These are phyloP conservation scores for Zygosaccharomyces gambellarensis DNA, from an alignment of 805 yeast species.

Conservation along the genomic window DNA sequence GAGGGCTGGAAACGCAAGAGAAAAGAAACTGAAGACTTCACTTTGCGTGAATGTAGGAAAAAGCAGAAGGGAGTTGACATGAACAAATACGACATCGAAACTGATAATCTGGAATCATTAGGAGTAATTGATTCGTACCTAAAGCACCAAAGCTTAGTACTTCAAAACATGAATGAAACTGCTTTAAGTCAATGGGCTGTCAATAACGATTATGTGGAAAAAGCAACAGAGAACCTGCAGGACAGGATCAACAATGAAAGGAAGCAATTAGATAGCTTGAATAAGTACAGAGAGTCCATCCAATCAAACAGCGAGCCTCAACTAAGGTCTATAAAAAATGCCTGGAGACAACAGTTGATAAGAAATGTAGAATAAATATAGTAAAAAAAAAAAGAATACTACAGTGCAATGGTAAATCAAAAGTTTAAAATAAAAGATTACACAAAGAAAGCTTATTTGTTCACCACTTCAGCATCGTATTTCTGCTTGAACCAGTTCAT, in stretches of 20 bases:
- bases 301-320: conserved; percentile 44
- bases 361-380: conserved; percentile 14
- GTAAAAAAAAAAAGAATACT: conserved; percentile 5
- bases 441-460: conserved; percentile 47
- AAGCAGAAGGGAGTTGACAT: conserved; percentile 32
- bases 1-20: conserved; percentile 5
- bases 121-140: conserved; percentile 28
- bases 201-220: conserved; percentile 34
- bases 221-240: conserved; percentile 28
- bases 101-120: conserved; percentile 18
- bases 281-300: conserved; percentile 38
- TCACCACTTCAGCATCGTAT: conserved; percentile 97
- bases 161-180: conserved; percentile 35
- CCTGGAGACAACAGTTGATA: conserved; percentile 49
- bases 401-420: conserved; percentile 8
- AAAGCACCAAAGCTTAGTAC: conserved; percentile 35
- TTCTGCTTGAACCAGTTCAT: conserved; percentile 98
- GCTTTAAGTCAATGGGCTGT: conserved; percentile 37
- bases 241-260: conserved; percentile 38
- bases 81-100: conserved; percentile 24
- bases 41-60: conserved; percentile 6
- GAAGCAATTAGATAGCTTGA: conserved; percentile 40
- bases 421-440: conserved; percentile 6
- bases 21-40: conserved; percentile 9
- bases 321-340: conserved; percentile 40